Percentiles rank a stretch among this genome's conserved stretches.
Evolutionary conservation across 345 rosid species (phyloP).

Genomic region (Bruguiera gymnorhiza): DNA sequence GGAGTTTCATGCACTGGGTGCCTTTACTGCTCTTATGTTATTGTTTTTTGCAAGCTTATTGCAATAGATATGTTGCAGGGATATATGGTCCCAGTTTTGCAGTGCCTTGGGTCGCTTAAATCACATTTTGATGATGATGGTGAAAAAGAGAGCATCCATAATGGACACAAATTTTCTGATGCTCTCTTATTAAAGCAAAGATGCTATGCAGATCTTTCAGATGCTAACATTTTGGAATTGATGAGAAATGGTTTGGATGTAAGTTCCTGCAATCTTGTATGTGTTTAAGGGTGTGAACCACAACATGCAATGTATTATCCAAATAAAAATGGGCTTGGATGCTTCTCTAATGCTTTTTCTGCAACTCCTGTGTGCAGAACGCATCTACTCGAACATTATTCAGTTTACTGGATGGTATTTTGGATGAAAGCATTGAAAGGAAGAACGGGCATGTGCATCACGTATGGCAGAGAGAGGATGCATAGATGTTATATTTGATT

Average conservation of each 20-base stretch:
- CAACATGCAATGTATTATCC: background rate
- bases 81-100: conserved; percentile 47
- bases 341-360: conserved; percentile 16
- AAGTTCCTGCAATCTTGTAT: conserved; percentile 27
- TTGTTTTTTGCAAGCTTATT: background rate
- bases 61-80: background rate
- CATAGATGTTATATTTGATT: conserved; percentile 16
- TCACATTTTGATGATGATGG: conserved; percentile 35
- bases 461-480: conserved; percentile 46
- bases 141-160: background rate
- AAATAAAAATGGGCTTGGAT: conserved; percentile 15
- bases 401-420: conserved; percentile 50
- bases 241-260: conserved; percentile 64
- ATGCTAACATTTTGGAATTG: conserved; percentile 53
- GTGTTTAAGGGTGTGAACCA: background rate
- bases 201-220: conserved; percentile 49
- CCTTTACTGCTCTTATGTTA: background rate
- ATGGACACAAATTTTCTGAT: conserved; percentile 35
- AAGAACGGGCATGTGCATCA: conserved; percentile 64
- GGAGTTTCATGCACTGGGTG: background rate
- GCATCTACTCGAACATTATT: conserved; percentile 70
- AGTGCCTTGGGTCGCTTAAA: conserved; percentile 65
- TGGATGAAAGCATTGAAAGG: conserved; percentile 67
- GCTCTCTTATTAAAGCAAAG: conserved; percentile 45
- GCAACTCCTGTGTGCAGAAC: conserved; percentile 44